A percentile compares a stretch with the other conserved stretches of the same genome.
Evolutionary conservation across 805 yeast species (phyloP).

Genomic region (Hanseniaspora pseudoguilliermondii): DNA sequence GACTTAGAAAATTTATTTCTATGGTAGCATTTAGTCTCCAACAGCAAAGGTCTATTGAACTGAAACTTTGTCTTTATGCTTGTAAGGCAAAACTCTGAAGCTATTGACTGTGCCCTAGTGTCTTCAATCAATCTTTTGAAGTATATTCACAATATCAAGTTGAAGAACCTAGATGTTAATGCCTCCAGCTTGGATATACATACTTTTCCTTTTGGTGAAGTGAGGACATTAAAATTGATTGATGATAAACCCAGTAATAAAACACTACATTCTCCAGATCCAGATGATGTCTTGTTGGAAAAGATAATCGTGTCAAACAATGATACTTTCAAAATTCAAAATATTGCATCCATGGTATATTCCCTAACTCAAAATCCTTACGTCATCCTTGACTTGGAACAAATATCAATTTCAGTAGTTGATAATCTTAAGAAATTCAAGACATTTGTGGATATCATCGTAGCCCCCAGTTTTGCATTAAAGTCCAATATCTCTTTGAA

Average conservation of each 20-base stretch:
- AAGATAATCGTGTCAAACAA: background rate
- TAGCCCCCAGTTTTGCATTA: background rate
- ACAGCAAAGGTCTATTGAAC: background rate
- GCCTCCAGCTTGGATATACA: background rate
- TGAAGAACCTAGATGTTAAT: background rate
- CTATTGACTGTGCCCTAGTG: constrained; percentile 1
- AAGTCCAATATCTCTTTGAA: background rate
- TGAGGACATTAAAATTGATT: background rate
- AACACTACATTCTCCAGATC: background rate
- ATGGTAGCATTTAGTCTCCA: background rate
- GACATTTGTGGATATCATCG: background rate
- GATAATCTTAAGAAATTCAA: background rate
- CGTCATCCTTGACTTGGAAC: background rate
- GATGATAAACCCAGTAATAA: background rate
- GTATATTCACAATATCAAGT: background rate
- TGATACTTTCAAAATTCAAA: background rate
- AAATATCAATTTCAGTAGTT: background rate
- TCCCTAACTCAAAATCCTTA: background rate
- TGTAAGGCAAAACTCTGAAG: background rate
- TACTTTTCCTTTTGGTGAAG: background rate
- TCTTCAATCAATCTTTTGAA: background rate
- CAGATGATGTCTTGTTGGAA: background rate
- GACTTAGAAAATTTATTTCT: no score
- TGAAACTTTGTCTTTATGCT: background rate
- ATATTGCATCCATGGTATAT: background rate